Conservation (phyloP, 768 basidiomycete species). For the Lactarius deliciosus region DNA sequence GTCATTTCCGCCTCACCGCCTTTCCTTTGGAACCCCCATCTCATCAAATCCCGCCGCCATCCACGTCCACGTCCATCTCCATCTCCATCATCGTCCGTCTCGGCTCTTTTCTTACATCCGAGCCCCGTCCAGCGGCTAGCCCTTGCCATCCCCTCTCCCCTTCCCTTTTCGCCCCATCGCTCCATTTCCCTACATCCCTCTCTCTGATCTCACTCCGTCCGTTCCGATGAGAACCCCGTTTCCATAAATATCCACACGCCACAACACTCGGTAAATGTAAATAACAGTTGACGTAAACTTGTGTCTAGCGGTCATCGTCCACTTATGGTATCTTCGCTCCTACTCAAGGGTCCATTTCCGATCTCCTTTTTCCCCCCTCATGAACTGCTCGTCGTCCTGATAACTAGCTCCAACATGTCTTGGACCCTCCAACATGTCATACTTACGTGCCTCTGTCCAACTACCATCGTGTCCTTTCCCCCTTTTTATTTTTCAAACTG, state of each 20-base stretch:
- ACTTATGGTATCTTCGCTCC: conserved; percentile 21
- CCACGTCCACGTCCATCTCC: conserved; percentile 11
- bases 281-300: conserved; percentile 23
- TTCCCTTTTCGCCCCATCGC: conserved; percentile 5
- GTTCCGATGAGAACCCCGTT: conserved; percentile 19
- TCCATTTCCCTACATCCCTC: conserved; percentile 1
- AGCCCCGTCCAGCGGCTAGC: background rate
- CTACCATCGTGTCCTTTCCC: background rate
- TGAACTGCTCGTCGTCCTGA: conserved; percentile 4
- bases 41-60: conserved; percentile 3
- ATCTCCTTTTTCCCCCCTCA: conserved; percentile 1
- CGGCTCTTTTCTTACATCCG: conserved; percentile 11
- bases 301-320: conserved; percentile 11
- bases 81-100: conserved; percentile 9
- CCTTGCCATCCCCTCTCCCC: background rate
- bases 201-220: conserved; percentile 20
- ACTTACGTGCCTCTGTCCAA: conserved; percentile 17
- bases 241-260: conserved; percentile 12
- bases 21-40: background rate
- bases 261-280: conserved; percentile 6
- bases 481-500: background rate
- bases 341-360: background rate
- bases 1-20: conserved; percentile 25
- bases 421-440: conserved; percentile 14
- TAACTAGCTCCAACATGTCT: conserved; percentile 6